Conservation (phyloP, 1,284 basidiomycete species). For the Sanghuangporus sanghuang region DNA sequence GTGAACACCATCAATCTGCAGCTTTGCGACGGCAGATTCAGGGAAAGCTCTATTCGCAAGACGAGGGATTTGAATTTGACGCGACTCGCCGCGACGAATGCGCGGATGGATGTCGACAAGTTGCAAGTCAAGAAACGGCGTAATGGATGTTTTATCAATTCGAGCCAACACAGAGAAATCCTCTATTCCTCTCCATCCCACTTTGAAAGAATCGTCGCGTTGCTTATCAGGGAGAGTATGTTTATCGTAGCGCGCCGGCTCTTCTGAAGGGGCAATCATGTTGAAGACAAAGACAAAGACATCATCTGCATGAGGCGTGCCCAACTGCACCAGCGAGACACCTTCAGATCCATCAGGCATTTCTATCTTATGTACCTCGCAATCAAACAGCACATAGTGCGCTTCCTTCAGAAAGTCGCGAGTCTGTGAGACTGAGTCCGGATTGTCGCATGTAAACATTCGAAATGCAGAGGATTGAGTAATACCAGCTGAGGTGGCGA, state of each 20-base stretch:
- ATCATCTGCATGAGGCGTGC: slow-evolving; percentile 1
- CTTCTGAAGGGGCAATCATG: slow-evolving; percentile 1
- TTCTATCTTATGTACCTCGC: not conserved
- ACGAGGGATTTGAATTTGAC: not conserved
- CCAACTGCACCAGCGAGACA: slow-evolving; percentile 1
- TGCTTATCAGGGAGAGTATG: not conserved
- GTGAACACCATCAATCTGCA: slow-evolving; percentile 7
- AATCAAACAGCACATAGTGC: slow-evolving; percentile 1
- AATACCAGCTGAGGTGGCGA: too few relatives aligned
- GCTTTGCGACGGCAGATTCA: not conserved
- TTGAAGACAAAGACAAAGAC: slow-evolving; percentile 8
- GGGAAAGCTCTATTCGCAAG: not conserved
- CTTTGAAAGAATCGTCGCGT: not conserved
- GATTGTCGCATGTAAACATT: not conserved
- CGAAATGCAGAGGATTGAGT: not conserved
- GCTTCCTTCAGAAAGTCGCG: not conserved
- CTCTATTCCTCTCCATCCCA: slow-evolving; percentile 4
- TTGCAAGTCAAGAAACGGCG: slow-evolving; percentile 2
- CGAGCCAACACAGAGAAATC: not conserved
- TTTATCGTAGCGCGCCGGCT: not conserved
- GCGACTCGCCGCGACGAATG: not conserved
- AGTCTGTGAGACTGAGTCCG: not conserved
- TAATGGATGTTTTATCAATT: not conserved
- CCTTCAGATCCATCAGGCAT: not conserved
- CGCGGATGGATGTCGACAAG: slow-evolving; percentile 5